Base-by-base conservation (phyloP, 1,284 basidiomycete genomes). In the Neonothopanus nambi region DNA sequence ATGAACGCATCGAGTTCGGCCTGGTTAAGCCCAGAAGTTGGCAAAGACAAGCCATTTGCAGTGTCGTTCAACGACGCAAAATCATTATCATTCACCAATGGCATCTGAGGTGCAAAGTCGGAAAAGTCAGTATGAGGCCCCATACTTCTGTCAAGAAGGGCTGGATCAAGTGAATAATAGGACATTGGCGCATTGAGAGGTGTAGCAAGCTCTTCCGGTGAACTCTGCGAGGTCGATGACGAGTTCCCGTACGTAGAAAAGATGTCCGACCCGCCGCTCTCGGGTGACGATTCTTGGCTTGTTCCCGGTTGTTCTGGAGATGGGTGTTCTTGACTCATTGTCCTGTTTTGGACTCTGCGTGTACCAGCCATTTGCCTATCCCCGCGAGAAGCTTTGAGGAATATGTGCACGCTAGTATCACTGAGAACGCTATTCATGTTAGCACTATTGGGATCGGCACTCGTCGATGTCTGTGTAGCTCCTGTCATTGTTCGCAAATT, bases 1-100 rank as follows among this genome's bases (percentile, higher is more conserved):
- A 54, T 30, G 37, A 58, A 54, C n/a, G 49, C 28, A 44, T 57
- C 55, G 6, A 55, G 23, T 11, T 53, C 46, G 44, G 41, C 36
- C 51, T 33, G 28, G 38, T 52, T 28, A 15, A 26, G n/a, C 39
- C 20, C 43, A 26, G 24, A 51, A 3, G 43, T 7, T 6, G 11
- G 43, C 15, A 24, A 24, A 26, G 12, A 45, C 43, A 46, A 3
- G 23, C 21, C 39, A 28, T n/a, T 17, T 37, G 43, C 51, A 38
- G 43, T n/a, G 37, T 52, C 28, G 23, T 40, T 40, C 5, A 51
- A 35, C 30, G 17, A 15, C n/a, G n/a, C n/a, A 6, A 42, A 17
- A 17, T 21, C 33, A 24, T 24, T 51, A 1, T 18, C n/a, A n/a
- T n/a, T n/a, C n/a, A n/a, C 30, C 20, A 36, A 23, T 26, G 43